Evolutionary conservation across 345 rosid species (phyloP), one percentile per base, ranked within the genome.

Genomic region (Garcia nutans): DNA sequence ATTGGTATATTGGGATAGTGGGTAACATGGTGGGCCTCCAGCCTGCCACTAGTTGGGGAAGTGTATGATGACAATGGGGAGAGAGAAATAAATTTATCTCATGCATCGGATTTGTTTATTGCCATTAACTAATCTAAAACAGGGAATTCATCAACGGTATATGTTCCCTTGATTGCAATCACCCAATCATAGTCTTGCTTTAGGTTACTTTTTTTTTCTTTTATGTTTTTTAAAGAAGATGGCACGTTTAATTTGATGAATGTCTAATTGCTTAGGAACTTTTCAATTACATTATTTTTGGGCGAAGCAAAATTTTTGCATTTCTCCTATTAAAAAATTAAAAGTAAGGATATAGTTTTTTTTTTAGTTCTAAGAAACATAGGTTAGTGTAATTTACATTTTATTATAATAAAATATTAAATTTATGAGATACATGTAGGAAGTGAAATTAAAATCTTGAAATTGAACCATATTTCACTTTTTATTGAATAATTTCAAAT

Each of bases 11-110:
- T n/a, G n/a, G n/a, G 31, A 28, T 28, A 28, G 76, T 58, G 76
- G 76, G 63, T 15, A 57, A 72, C 77, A 68, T 61, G 68, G 77
- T 24, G 33, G 45, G 75, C 65, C 60, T 66, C 79, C 68, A 55
- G 58, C 45, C 56, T 61, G 20, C 74, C 79, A 49, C 56, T 28
- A 26, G 68, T 10, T 71, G 75, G 44, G 67, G 71, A 19, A 20
- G 60, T 7, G 5, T 0, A 10, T 19, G 68, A 58, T 28, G 76
- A 58, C 33, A 17, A 64, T 10, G 3, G 59, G 19, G 22, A 17
- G 72, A n/a, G 63, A 50, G 13, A 26, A 20, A 4, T 9, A 20
- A 20, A 4, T 1, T 6, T 0, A 74, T 74, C 72, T 47, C 57
- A 33, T 45, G 24, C 57, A 33, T 45, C 24, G 13, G 15, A 42